These are phyloP conservation scores for Zymoseptoria passerinii DNA, from an alignment of 2,329 filamentous ascomycete species.

Conservation along the genomic window DNA sequence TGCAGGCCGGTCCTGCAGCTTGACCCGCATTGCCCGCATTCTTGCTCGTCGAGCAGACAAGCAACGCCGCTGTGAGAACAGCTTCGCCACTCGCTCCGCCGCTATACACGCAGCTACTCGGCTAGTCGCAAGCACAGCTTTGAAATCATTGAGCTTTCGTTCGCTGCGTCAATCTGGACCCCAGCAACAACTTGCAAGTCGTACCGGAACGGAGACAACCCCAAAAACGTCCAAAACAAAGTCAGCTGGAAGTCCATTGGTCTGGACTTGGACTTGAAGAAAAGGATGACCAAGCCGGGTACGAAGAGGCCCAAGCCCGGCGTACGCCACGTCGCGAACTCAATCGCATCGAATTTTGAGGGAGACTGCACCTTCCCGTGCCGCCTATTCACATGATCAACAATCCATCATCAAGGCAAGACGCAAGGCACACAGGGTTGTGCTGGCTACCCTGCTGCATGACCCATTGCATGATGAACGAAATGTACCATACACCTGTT, in stretches of 20 bases:
- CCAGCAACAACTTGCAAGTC: too few relatives aligned
- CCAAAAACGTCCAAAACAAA: too few relatives aligned
- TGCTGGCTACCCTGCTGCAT: not conserved
- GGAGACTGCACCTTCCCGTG: not conserved
- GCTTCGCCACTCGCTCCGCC: not conserved
- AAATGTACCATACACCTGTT: not conserved
- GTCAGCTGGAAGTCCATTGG: too few relatives aligned
- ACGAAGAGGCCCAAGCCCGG: too few relatives aligned
- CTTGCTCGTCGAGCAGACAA: not conserved
- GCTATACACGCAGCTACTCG: not conserved
- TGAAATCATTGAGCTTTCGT: too few relatives aligned
- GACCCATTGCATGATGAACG: not conserved
- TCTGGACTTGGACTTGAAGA: too few relatives aligned
- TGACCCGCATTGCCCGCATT: not conserved
- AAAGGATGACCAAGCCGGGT: too few relatives aligned
- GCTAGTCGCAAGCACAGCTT: not conserved
- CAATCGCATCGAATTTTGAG: too few relatives aligned
- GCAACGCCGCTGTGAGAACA: not conserved
- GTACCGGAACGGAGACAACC: too few relatives aligned
- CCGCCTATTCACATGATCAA: not conserved
- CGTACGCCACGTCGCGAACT: too few relatives aligned
- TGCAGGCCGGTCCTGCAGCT: not conserved
- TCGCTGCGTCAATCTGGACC: too few relatives aligned
- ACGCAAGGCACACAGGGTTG: not conserved
- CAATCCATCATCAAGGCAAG: not conserved